phyloP scores from a whole-genome alignment of 2,329 filamentous ascomycete genomes.

The Exophiala xenobiotica region DNA sequence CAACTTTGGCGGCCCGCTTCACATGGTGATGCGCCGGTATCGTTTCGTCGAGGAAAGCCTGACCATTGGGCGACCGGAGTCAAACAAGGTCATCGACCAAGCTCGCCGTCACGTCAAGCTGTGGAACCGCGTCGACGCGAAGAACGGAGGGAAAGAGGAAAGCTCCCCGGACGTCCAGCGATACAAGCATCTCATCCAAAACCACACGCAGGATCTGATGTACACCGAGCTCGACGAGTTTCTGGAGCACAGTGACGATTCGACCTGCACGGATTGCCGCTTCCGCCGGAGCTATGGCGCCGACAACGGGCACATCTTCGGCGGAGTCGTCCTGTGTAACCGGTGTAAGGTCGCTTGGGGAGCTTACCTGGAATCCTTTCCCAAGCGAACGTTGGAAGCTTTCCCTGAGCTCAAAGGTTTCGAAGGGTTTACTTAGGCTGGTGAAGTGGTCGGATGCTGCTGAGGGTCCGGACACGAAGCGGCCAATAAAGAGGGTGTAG shows the following conservation, averaged over 20 bases:
- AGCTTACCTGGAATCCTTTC: not conserved
- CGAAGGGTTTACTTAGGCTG: not conserved
- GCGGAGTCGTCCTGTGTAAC: not conserved
- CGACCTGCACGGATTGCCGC: not conserved
- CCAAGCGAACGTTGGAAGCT: not conserved
- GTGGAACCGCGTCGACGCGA: conserved; percentile 34
- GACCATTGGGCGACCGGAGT: conserved; percentile 33
- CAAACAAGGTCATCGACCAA: conserved; percentile 27
- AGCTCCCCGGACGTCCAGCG: not conserved
- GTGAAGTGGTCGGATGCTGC: no score
- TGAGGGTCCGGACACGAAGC: no score
- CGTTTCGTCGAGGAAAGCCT: conserved; percentile 38
- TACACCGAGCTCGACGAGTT: not conserved
- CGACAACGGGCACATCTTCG: not conserved
- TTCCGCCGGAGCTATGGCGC: not conserved
- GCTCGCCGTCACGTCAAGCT: conserved; percentile 35
- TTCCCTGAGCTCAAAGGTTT: not conserved
- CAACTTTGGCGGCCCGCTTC: conserved; percentile 36
- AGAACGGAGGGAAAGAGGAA: not conserved
- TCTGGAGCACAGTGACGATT: not conserved
- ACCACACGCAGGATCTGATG: not conserved
- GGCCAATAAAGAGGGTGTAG: no score
- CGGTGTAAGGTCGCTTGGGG: not conserved
- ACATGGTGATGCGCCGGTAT: conserved; percentile 39
- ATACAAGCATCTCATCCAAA: not conserved